Conservation (phyloP, 2,329 filamentous ascomycete genomes). For the Laburnicola sp. region DNA sequence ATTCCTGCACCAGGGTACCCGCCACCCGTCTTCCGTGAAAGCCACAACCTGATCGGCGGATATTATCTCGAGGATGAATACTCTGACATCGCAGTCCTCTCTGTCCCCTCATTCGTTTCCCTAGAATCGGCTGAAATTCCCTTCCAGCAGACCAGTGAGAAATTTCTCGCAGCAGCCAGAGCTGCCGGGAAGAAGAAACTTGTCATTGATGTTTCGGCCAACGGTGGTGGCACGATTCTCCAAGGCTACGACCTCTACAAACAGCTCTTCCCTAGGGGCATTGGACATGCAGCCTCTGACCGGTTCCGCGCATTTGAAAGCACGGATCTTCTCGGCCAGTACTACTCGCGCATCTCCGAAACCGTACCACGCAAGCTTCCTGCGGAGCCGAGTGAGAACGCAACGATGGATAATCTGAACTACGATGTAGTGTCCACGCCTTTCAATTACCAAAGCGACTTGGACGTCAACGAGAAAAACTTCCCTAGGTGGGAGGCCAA, state of each 20-base stretch:
- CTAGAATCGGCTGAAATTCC: slow-evolving; percentile 30
- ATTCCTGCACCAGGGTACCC: slow-evolving; percentile 50
- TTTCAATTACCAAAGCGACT: slow-evolving; percentile 53
- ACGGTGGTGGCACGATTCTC: slow-evolving; percentile 62
- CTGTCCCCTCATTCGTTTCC: slow-evolving; percentile 49
- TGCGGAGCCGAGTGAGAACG: slow-evolving; percentile 31
- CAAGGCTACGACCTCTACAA: slow-evolving; percentile 67
- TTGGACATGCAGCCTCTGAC: slow-evolving; percentile 54
- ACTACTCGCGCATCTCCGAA: slow-evolving; percentile 42
- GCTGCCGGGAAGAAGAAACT: slow-evolving; percentile 61
- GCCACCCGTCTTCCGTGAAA: slow-evolving; percentile 47
- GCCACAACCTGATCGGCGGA: slow-evolving; percentile 50
- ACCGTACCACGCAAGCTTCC: slow-evolving; percentile 34
- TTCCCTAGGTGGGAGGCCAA: slow-evolving; percentile 54
- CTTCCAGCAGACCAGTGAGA: slow-evolving; percentile 49
- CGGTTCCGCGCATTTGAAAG: slow-evolving; percentile 57
- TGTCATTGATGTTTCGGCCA: slow-evolving; percentile 61
- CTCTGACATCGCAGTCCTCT: slow-evolving; percentile 52
- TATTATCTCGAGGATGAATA: slow-evolving; percentile 53
- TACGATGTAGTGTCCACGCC: slow-evolving; percentile 46
- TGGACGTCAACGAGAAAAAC: slow-evolving; percentile 54
- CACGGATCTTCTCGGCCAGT: slow-evolving; percentile 50
- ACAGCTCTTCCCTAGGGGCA: slow-evolving; percentile 55
- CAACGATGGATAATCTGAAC: slow-evolving; percentile 40
- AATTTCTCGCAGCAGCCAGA: slow-evolving; percentile 50